These are phyloP conservation scores for Colletotrichum cordylinicola DNA, from an alignment of 2,329 filamentous ascomycete genomes.

Conservation along the genomic window DNA sequence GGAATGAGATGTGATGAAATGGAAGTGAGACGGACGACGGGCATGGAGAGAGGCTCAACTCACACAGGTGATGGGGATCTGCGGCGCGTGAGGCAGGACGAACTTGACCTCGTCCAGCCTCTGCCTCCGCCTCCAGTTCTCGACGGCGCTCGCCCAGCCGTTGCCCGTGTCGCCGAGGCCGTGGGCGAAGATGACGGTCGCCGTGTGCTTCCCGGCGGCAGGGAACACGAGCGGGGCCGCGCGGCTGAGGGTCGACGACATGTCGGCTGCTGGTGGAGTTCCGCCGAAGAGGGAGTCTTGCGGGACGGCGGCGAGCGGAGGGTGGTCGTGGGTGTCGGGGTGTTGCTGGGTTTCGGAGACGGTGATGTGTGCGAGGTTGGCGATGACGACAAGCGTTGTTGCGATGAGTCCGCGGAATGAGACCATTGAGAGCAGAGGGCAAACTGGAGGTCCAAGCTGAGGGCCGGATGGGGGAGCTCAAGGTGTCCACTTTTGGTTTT, in stretches of 20 bases:
- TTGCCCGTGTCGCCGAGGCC: slow-evolving; percentile 85
- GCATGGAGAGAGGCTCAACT: slow-evolving; percentile 29
- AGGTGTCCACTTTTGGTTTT: background rate
- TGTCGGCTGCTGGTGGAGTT: background rate
- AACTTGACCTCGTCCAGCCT: slow-evolving; percentile 92
- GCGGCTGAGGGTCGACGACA: slow-evolving; percentile 15
- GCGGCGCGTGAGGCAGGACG: slow-evolving; percentile 89
- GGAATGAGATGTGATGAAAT: background rate
- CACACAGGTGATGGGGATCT: slow-evolving; percentile 85
- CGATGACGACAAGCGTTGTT: background rate
- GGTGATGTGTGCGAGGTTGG: background rate
- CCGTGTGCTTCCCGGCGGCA: slow-evolving; percentile 83
- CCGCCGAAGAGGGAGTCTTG: background rate
- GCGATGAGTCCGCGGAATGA: background rate
- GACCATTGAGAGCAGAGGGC: background rate
- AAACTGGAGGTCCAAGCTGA: background rate
- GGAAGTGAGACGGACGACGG: background rate
- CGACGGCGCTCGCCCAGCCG: slow-evolving; percentile 82
- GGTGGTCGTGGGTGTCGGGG: background rate
- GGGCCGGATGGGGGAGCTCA: background rate
- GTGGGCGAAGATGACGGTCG: slow-evolving; percentile 93
- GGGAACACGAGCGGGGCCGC: slow-evolving; percentile 72
- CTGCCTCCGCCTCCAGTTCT: slow-evolving; percentile 83
- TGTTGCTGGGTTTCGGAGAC: background rate
- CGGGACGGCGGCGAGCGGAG: background rate